Evolutionary conservation across 805 yeast species (phyloP), one percentile per base, ranked within the genome.

Genomic region (Spathaspora sp.): DNA sequence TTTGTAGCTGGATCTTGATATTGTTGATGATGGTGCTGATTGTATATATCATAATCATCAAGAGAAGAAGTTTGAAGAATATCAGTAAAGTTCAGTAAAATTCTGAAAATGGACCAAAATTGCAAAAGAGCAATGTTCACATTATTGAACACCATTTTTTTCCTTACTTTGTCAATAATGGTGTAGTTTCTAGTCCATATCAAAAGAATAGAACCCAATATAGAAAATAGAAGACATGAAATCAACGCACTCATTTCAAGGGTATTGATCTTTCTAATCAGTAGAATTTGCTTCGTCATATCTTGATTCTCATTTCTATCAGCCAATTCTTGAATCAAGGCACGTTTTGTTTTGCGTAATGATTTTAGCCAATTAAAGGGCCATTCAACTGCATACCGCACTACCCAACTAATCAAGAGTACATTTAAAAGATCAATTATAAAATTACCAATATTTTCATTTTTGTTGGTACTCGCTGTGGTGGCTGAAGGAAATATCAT

Each of bases 281-380:
- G 48, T 28, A 59, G 44, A 1, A 56, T 35, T 18, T 49, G 40
- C 32, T 47, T 46, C 11, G 39, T 46, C 38, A 45, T 18, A 29
- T 31, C 38, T 18, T 38, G 44, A n/a, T 42, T n/a, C 17, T 42
- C 44, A 14, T 29, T 19, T 3, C 48, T 40, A 7, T 16, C 16
- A 9, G 18, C 6, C 18, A 57, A 50, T 44, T 58, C 53, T 31
- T 53, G 52, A 26, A 63, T 46, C 26, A 63, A 46, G 35, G 48
- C 55, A 7, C 17, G 18, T 44, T 60, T 62, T 3, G 57, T 39
- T 6, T 51, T 52, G 31, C 55, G 55, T 11, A 73, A 59, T 42
- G 64, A 68, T 5, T 53, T 48, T 16, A 65, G 57, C 77, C 77
- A 73, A n/a, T 57, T 56, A 74, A 76, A 72, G 0, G 77, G 77